Evolutionary conservation across 1,284 basidiomycete species (phyloP).

Genomic region (Cutaneotrichosporon mucoides): DNA sequence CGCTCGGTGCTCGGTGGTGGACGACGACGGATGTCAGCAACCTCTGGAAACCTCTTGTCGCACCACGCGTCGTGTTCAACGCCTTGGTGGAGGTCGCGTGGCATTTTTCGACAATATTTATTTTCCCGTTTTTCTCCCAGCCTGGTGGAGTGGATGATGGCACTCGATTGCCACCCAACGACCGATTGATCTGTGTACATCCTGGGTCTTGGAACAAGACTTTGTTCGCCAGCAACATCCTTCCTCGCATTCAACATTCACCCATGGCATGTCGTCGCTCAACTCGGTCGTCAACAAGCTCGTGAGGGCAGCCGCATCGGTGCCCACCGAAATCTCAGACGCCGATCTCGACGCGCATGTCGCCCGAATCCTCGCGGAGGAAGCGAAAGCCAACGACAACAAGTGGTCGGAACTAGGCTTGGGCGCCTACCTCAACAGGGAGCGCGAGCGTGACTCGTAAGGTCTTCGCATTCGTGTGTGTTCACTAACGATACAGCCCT

Average conservation of each 20-base stretch:
- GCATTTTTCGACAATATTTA: not conserved
- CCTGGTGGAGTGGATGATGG: no score
- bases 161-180: not conserved
- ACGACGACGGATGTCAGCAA: not conserved
- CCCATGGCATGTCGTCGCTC: conserved; percentile 50
- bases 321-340: conserved; percentile 63
- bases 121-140: not conserved
- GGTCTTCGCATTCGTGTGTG: conserved; percentile 48
- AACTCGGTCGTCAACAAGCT: conserved; percentile 80
- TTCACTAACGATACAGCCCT: conserved; percentile 23
- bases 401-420: conserved; percentile 47
- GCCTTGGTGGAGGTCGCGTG: conserved; percentile 2
- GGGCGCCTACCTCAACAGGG: conserved; percentile 36
- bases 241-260: not conserved
- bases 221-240: not conserved
- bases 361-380: conserved; percentile 77
- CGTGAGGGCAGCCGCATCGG: conserved; percentile 69
- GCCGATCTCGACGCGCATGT: conserved; percentile 83
- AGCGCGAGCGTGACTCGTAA: conserved; percentile 59
- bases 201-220: not conserved
- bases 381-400: conserved; percentile 83
- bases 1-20: not conserved
- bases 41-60: conserved; percentile 1
- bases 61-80: conserved; percentile 6
- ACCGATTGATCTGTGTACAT: not conserved